Base-by-base conservation (phyloP, 305 asterid species). In the Ajuga reptans region DNA sequence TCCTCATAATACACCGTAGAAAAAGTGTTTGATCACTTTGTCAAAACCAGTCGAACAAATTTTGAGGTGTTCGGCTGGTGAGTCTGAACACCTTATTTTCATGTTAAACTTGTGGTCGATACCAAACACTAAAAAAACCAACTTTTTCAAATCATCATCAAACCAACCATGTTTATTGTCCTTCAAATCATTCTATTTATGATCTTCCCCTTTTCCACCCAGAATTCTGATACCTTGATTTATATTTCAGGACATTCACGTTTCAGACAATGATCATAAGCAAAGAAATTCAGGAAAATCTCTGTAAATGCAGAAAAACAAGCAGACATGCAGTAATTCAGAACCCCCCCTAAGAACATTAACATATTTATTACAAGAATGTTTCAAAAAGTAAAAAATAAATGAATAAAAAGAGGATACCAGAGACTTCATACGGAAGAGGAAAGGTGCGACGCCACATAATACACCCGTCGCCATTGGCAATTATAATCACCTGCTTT, bases 361-460 rank as follows among this genome's bases (percentile, higher is more conserved):
- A 64, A 21, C 42, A 24, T 21, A 21, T n/a, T 9, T 0, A 37
- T 62, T 18, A 9, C 53, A 24, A 21, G n/a, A 62, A 41, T 63
- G 24, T 27, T 34, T 9, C 5, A 14, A 6, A 31, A 50, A 50
- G 50, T 11, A 45, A 46, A 47, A 27, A 36, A 24, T 7, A 14
- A 29, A 10, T 0, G 17, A 16, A 51, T 9, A 8, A 69, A n/a
- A 41, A 27, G 10, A 7, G 3, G 71, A 31, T 72, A 90, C 96
- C 95, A 82, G 76, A 66, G 69, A 71, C 75, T 63, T 85, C 72
- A 76, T 83, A 11, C 86, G 86, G 45, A 83, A 80, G 54, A 87
- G 36, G 77, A 83, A 79, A 66, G 90, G 91, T 11, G 86, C 66
- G 47, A 86, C 86, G 9, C 89, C 86, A 68, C 84, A 78, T 59